Evolutionary conservation across 2,329 filamentous ascomycete genomes (phyloP), one percentile per base, ranked within the genome.

Genomic region (Phyllosticta capitalensis): DNA sequence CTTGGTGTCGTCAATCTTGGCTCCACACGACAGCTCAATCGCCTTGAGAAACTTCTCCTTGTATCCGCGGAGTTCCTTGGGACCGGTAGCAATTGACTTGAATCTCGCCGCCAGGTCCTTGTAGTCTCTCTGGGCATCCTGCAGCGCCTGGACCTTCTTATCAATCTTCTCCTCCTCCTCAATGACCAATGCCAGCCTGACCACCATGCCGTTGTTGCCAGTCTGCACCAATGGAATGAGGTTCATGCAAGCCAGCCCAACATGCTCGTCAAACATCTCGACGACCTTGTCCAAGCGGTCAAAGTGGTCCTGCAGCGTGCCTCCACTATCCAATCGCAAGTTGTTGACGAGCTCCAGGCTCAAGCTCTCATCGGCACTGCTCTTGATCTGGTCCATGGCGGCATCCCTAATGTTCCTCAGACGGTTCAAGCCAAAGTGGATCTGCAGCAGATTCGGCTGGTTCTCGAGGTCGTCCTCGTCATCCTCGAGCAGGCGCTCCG

Each of bases 91-190:
- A 74, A 99, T 96, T 66, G 90, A 92, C 76, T 96, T 92, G 78
- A 99, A 96, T 56, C 92, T 83, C 53, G 87, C 87, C 9, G 92
- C 94, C 70, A 99, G 88, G 71, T 97, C 92, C 71, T 92, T 91
- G 74, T 97, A 95, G 69, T 97, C 92, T 68, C 90, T 90, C 71
- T 97, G 86, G 0, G 94, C 95, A 67, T 97, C 92, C 70, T 96
- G 92, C 63, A 99, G 78, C 1, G 94, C 94, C 69, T 89, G 82
- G 24, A 96, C 90, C 65, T 92, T 88, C 74, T 90, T 88, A 72
- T 99, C 94, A 68, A 92, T 96, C 79, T 92, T 94, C 78, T 99
- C 94, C 73, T 99, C 94, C 30, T 92, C 91, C 71, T 95, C 89
- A 63, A 99, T 92, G 59, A 99, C 86, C 62, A 97, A 81, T 9